Percentiles rank a stretch among this genome's conserved stretches.
These are phyloP conservation scores for Periconia macrospinosa DNA, from an alignment of 2,329 filamentous ascomycete species.

Conservation along the genomic window DNA sequence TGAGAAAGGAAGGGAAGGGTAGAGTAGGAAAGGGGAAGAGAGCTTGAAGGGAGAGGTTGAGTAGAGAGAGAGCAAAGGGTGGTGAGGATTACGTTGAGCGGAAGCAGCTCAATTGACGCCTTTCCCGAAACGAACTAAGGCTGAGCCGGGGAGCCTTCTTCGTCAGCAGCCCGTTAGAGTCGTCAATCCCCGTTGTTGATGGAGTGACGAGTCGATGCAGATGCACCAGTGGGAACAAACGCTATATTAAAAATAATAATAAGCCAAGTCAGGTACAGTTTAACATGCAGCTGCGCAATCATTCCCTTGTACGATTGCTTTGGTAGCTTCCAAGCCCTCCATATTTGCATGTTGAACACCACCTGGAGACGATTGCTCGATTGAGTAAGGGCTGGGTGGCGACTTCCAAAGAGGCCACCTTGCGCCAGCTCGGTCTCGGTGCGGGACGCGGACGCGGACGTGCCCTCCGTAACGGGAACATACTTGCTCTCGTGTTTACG, in stretches of 20 bases:
- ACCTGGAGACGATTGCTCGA: neutral
- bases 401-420: slow-evolving; percentile 13
- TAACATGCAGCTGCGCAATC: too few species aligned
- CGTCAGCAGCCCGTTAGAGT: slow-evolving; percentile 3
- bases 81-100: slow-evolving; percentile 5
- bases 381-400: neutral
- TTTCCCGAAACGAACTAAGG: slow-evolving; percentile 9
- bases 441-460: neutral
- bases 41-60: neutral
- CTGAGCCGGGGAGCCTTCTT: neutral
- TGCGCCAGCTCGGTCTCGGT: slow-evolving; percentile 11
- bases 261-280: too few species aligned
- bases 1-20: neutral
- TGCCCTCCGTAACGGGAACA: slow-evolving; percentile 1
- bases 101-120: slow-evolving; percentile 1
- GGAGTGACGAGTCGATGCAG: neutral
- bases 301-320: neutral
- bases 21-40: neutral
- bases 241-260: neutral
- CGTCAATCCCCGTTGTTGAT: neutral
- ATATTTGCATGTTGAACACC: neutral
- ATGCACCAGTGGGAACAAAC: neutral
- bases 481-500: neutral
- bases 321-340: slow-evolving; percentile 2
- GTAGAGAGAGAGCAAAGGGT: slow-evolving; percentile 7